A percentile compares a stretch with the other conserved stretches of the same genome.
phyloP scores from a whole-genome alignment of 1,284 basidiomycete species.

The Microbotryomycetes sp. region DNA sequence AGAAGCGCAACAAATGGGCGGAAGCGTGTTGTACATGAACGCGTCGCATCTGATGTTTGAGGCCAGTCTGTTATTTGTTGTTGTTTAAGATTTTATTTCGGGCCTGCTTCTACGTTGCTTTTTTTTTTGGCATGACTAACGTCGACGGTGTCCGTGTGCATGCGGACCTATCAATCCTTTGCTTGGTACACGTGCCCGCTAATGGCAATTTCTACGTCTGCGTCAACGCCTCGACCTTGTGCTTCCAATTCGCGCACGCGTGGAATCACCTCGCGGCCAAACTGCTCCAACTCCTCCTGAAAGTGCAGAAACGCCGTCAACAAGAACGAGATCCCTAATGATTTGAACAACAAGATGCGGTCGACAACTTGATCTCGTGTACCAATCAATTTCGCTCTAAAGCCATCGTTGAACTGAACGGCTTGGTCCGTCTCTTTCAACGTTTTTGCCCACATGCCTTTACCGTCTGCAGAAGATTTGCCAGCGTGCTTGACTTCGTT shows the following conservation, averaged over 20 bases:
- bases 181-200: slow-evolving; percentile 13
- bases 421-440: slow-evolving; percentile 6
- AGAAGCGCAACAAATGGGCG: neutral
- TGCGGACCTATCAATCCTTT: too few relatives aligned
- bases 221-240: slow-evolving; percentile 10
- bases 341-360: slow-evolving; percentile 19
- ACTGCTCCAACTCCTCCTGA: slow-evolving; percentile 14
- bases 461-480: slow-evolving; percentile 1
- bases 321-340: slow-evolving; percentile 15
- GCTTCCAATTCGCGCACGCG: slow-evolving; percentile 15
- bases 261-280: slow-evolving; percentile 18
- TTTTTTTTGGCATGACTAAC: too few relatives aligned
- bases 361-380: slow-evolving; percentile 15
- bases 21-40: neutral
- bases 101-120: too few relatives aligned
- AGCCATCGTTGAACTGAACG: slow-evolving; percentile 25
- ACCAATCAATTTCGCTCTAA: slow-evolving; percentile 16
- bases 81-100: neutral
- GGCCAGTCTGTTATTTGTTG: neutral
- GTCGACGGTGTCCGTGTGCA: too few relatives aligned
- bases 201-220: slow-evolving; percentile 12
- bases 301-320: slow-evolving; percentile 5
- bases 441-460: slow-evolving; percentile 22
- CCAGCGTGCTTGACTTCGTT: slow-evolving; percentile 19
- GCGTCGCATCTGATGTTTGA: neutral